Evolutionary conservation across 371 early-diverging fungal genomes (phyloP).

Genomic region (Rhizopus arrhizus): DNA sequence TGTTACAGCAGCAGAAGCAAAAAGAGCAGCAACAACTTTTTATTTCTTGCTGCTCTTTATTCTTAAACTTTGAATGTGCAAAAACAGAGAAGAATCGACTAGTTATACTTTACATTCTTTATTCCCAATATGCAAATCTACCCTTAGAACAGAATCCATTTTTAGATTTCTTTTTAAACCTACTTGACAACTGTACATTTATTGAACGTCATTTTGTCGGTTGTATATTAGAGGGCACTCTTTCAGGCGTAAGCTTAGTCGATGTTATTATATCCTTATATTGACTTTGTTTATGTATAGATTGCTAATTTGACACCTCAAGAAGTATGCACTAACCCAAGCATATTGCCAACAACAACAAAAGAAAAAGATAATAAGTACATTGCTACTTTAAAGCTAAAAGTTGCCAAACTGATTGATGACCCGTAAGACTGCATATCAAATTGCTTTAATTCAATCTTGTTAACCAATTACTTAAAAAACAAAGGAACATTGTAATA

Average conservation of each 20-base stretch:
- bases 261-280: not conserved
- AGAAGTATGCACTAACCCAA: slow-evolving; percentile 17
- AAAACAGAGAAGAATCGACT: slow-evolving; percentile 26
- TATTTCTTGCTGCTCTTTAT: not conserved
- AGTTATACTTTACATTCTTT: slow-evolving; percentile 43
- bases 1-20: not conserved
- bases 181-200: slow-evolving; percentile 10
- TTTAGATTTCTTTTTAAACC: slow-evolving; percentile 47
- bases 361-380: slow-evolving; percentile 5
- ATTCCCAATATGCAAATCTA: slow-evolving; percentile 36
- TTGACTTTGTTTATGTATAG: slow-evolving; percentile 13
- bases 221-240: slow-evolving; percentile 39
- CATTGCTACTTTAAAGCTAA: slow-evolving; percentile 17
- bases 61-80: not conserved
- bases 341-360: too few relatives aligned
- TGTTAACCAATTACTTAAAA: not conserved
- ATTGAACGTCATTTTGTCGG: slow-evolving; percentile 41
- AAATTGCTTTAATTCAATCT: not conserved
- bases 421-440: slow-evolving; percentile 34
- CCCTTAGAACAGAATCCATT: slow-evolving; percentile 47
- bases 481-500: slow-evolving; percentile 3
- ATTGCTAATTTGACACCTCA: slow-evolving; percentile 25
- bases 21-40: not conserved
- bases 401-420: slow-evolving; percentile 34
- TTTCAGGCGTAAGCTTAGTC: slow-evolving; percentile 26